A percentile compares a stretch with the other conserved stretches of the same genome.
phyloP scores from a whole-genome alignment of 2,329 filamentous ascomycete species.

The Fusarium protoensiforme region DNA sequence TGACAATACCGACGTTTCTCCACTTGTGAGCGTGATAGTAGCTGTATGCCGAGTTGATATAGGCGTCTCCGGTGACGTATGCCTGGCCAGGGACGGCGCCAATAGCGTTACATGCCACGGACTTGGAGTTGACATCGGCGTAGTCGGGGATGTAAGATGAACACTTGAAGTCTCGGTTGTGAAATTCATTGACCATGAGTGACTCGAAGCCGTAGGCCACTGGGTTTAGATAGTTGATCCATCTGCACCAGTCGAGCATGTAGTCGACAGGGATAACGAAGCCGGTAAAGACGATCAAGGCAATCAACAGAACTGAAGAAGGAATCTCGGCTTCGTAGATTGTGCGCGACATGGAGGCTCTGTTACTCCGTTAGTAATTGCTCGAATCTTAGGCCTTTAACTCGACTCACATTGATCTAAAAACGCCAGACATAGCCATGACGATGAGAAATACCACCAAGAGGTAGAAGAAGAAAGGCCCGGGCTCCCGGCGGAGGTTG shows the following conservation, averaged over 20 bases:
- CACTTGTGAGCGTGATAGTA: conserved; percentile 61
- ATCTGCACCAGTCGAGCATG: conserved; percentile 73
- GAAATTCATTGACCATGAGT: conserved; percentile 74
- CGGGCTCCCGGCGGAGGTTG: conserved; percentile 54
- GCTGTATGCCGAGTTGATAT: conserved; percentile 57
- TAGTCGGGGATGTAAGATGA: conserved; percentile 15
- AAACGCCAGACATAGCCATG: conserved; percentile 69
- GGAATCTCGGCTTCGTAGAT: conserved; percentile 50
- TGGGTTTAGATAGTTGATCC: conserved; percentile 74
- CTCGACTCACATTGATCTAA: conserved; percentile 56
- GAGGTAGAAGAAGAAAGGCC: conserved; percentile 57
- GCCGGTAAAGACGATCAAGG: conserved; percentile 55
- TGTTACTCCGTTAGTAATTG: neutral
- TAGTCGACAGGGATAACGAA: conserved; percentile 54
- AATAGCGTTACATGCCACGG: conserved; percentile 5
- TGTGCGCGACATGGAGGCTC: neutral
- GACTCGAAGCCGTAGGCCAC: conserved; percentile 73
- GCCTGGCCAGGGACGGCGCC: conserved; percentile 58
- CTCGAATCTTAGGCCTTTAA: neutral
- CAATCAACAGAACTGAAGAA: conserved; percentile 47
- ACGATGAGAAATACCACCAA: conserved; percentile 61
- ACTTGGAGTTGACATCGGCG: neutral
- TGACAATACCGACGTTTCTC: conserved; percentile 66
- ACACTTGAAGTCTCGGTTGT: conserved; percentile 33
- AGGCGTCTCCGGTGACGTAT: conserved; percentile 58